Conservation (phyloP, 352 stramenopile genomes). For the Phytophthora pinifolia region DNA sequence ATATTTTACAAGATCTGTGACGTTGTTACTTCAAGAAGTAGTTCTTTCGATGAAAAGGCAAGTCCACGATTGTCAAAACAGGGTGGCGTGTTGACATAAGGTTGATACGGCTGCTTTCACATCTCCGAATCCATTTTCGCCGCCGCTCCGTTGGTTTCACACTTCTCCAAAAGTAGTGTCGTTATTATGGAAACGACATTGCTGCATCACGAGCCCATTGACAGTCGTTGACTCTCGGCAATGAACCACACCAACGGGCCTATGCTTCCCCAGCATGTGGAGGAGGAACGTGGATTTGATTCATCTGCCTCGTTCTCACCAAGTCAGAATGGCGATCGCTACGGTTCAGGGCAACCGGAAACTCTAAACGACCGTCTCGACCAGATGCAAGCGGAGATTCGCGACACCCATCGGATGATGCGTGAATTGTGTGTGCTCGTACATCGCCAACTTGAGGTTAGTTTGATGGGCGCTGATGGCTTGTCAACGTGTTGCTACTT, state of each 20-base stretch:
- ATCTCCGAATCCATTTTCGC: neutral
- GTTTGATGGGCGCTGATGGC: neutral
- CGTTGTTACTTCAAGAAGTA: no score
- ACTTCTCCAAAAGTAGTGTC: no score
- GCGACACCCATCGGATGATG: conserved; percentile 21
- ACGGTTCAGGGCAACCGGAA: neutral
- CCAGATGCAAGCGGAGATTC: conserved; percentile 29
- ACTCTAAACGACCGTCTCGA: conserved; percentile 19
- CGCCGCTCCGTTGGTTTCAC: conserved; percentile 10
- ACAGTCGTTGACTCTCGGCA: neutral
- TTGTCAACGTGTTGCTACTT: no score
- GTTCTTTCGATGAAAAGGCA: no score
- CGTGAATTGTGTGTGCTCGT: conserved; percentile 22
- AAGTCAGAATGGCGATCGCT: conserved; percentile 8
- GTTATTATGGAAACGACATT: neutral
- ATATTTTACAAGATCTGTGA: no score
- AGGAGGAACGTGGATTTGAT: conserved; percentile 3
- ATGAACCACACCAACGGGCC: neutral
- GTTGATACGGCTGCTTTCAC: neutral
- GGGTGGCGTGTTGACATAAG: no score
- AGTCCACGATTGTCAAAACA: no score
- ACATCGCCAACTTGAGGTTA: conserved; percentile 21
- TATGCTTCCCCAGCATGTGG: neutral
- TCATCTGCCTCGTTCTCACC: conserved; percentile 4
- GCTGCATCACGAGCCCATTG: neutral